Conservation (phyloP, 768 basidiomycete genomes). For the Zangia roseola region DNA sequence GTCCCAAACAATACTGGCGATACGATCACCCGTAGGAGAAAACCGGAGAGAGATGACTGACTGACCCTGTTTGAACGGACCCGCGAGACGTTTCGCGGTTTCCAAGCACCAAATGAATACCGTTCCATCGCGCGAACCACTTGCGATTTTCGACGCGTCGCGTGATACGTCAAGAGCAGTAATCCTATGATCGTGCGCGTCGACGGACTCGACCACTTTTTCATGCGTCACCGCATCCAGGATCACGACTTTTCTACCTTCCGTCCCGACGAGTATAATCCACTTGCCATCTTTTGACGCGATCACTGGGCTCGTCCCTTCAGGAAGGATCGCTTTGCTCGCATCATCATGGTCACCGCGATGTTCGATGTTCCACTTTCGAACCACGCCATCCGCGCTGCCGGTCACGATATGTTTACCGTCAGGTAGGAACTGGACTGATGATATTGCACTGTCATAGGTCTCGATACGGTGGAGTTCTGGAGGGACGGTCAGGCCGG, state of each 20-base stretch:
- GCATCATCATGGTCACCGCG: not conserved
- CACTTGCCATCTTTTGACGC: slow-evolving; percentile 20
- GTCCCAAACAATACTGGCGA: slow-evolving; percentile 14
- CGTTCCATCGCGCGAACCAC: slow-evolving; percentile 19
- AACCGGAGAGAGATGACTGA: slow-evolving; percentile 17
- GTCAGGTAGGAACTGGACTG: slow-evolving; percentile 12
- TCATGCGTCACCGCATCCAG: slow-evolving; percentile 7
- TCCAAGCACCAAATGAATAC: slow-evolving; percentile 22
- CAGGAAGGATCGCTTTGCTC: not conserved
- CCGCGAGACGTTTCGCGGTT: slow-evolving; percentile 12
- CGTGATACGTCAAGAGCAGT: slow-evolving; percentile 21
- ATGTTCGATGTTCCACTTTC: slow-evolving; percentile 3
- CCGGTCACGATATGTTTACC: slow-evolving; percentile 6
- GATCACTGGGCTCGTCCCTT: not conserved
- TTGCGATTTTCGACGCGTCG: slow-evolving; percentile 19
- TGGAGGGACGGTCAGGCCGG: not conserved
- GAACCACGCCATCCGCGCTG: slow-evolving; percentile 9
- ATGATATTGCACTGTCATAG: slow-evolving; percentile 1
- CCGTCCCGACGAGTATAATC: slow-evolving; percentile 5
- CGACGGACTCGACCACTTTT: slow-evolving; percentile 7
- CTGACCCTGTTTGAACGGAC: slow-evolving; percentile 15
- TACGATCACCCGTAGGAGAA: slow-evolving; percentile 19
- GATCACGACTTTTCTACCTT: slow-evolving; percentile 5
- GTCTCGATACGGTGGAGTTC: slow-evolving; percentile 1
- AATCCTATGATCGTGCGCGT: slow-evolving; percentile 14